Conservation (phyloP, 73 alveolate species). For the Paramecium octaurelia region DNA sequence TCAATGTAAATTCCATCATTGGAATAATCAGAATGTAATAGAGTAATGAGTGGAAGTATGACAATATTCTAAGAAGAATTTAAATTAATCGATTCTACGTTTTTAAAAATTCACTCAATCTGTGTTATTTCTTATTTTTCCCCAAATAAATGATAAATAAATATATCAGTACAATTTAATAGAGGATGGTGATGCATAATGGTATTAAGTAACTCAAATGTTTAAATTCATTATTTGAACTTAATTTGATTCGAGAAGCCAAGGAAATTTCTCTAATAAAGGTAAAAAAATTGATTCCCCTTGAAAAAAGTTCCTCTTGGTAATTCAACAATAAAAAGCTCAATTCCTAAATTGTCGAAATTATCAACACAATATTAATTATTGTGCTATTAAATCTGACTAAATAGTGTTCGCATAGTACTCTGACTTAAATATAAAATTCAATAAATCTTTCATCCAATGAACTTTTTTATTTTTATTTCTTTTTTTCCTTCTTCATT, state of each 20-base stretch:
- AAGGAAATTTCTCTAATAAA: background rate
- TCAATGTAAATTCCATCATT: background rate
- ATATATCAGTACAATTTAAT: background rate
- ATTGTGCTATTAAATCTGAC: background rate
- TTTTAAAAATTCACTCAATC: background rate
- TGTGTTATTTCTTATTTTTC: background rate
- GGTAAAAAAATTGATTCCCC: background rate
- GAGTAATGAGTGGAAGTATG: background rate
- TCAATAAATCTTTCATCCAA: background rate
- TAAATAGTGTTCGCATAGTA: background rate
- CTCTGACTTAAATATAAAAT: background rate
- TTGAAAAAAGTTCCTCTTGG: background rate
- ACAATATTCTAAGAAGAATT: background rate
- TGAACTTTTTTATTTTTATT: background rate
- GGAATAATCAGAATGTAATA: background rate
- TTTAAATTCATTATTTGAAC: background rate
- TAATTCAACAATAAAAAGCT: background rate
- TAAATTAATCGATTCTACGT: background rate
- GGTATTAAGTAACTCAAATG: background rate
- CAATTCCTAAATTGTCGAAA: background rate
- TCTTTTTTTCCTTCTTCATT: background rate
- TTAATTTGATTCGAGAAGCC: background rate
- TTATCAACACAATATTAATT: background rate
- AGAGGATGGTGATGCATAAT: background rate
- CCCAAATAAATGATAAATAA: background rate